phyloP scores from a whole-genome alignment of 805 yeast genomes.

The Sugiyamaella marilandica region DNA sequence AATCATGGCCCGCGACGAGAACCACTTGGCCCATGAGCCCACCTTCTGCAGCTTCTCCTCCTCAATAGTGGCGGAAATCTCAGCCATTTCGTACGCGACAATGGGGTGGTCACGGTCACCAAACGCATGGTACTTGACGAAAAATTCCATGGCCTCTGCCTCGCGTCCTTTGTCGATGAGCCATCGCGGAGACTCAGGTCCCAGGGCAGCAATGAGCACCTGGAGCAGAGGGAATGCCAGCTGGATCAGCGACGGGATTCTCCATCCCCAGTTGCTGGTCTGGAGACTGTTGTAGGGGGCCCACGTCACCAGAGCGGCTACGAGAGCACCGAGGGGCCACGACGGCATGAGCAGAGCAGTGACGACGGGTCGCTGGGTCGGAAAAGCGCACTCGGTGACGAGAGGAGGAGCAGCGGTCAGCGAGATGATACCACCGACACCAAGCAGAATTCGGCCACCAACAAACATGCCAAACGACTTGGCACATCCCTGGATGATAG shows the following conservation, averaged over 20 bases:
- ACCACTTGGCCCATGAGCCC: constrained; percentile 9
- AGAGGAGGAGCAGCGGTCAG: constrained; percentile 35
- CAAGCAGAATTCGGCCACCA: constrained; percentile 65
- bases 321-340: constrained; percentile 64
- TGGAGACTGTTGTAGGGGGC: constrained; percentile 27
- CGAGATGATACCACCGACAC: constrained; percentile 69
- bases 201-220: constrained; percentile 43
- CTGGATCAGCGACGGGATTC: constrained; percentile 72
- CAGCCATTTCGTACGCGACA: constrained; percentile 28
- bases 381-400: constrained; percentile 5
- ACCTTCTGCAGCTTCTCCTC: constrained; percentile 16
- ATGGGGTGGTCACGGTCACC: constrained; percentile 13
- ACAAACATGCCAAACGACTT: constrained; percentile 58
- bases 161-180: constrained; percentile 57
- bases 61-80: constrained; percentile 21
- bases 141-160: constrained; percentile 52
- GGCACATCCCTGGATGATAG: constrained; percentile 42
- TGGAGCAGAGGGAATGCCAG: constrained; percentile 54
- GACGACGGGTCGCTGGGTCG: constrained; percentile 46
- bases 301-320: constrained; percentile 71
- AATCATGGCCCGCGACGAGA: constrained; percentile 7
- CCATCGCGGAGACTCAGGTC: constrained; percentile 80
- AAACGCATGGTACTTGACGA: constrained; percentile 19
- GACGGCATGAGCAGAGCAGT: constrained; percentile 65
- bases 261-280: constrained; percentile 47